A percentile compares a stretch with the other conserved stretches of the same genome.
Evolutionary conservation across 2,329 filamentous ascomycete genomes (phyloP).

Genomic region (Cordyceps militaris): DNA sequence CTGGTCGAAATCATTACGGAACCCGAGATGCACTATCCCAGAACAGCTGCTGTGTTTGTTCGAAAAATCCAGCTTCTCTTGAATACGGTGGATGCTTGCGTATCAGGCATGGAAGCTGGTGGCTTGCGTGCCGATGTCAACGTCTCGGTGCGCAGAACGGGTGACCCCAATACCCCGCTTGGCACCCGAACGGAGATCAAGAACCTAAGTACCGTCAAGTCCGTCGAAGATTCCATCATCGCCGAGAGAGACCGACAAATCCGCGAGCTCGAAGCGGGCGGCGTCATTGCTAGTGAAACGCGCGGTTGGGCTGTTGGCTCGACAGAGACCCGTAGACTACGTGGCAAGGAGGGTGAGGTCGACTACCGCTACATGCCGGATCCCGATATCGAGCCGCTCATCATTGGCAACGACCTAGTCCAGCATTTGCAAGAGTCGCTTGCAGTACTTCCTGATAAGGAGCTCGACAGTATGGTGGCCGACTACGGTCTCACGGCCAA

Average conservation of each 20-base stretch:
- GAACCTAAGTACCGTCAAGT: slow-evolving; percentile 90
- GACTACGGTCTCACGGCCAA: slow-evolving; percentile 66
- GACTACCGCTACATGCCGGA: slow-evolving; percentile 99
- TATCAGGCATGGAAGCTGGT: slow-evolving; percentile 87
- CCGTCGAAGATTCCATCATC: slow-evolving; percentile 88
- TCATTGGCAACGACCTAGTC: slow-evolving; percentile 67
- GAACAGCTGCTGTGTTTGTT: slow-evolving; percentile 81
- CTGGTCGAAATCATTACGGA: slow-evolving; percentile 93
- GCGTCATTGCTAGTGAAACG: slow-evolving; percentile 74
- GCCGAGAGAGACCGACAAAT: slow-evolving; percentile 90
- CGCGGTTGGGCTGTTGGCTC: slow-evolving; percentile 85
- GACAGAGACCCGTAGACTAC: slow-evolving; percentile 70
- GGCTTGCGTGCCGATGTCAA: slow-evolving; percentile 92
- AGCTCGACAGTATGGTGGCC: slow-evolving; percentile 54
- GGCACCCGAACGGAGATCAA: slow-evolving; percentile 96
- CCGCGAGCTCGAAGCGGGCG: slow-evolving; percentile 65
- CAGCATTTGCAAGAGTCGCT: slow-evolving; percentile 54
- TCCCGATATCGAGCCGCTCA: slow-evolving; percentile 74
- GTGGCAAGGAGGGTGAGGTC: slow-evolving; percentile 93
- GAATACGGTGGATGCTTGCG: slow-evolving; percentile 74
- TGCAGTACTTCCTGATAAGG: slow-evolving; percentile 64
- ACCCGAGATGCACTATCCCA: slow-evolving; percentile 79
- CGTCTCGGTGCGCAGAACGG: slow-evolving; percentile 67
- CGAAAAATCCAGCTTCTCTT: slow-evolving; percentile 81
- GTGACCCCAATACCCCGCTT: slow-evolving; percentile 40